Base-by-base conservation (phyloP, 345 rosid species). In the Murraya koenigii region DNA sequence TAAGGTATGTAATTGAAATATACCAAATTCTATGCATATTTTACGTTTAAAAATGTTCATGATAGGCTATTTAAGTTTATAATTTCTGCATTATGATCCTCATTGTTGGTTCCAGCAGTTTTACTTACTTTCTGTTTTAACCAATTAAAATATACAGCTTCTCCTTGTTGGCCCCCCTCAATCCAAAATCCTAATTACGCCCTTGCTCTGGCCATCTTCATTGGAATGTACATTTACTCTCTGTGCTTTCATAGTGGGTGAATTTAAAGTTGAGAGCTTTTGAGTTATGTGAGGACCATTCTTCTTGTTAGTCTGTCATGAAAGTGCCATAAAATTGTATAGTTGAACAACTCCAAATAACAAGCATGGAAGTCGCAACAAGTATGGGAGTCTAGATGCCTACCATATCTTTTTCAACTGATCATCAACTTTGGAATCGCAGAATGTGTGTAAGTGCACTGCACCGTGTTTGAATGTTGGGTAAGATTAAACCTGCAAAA, bases 341-440 rank as follows among this genome's bases (percentile, higher is more conserved):
- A 1, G 54, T 58, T 47, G 41, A 61, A 55, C 60, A 1, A 62
- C 39, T 74, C 69, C 28, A 26, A 11, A 38, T 47, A 26, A 22
- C 38, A 69, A 9, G 59, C 69, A 74, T 39, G 68, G 68, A 20
- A 22, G 23, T 11, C 36, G 33, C 35, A n/a, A 25, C 52, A 25
- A 26, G 58, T 15, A 69, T 69, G 72, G 35, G 71, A 30, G 44
- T 20, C 38, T 14, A 15, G 56, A 28, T 22, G 22, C 69, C 63
- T n/a, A 14, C 4, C 44, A 23, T 49, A 13, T 23, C 19, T n/a
- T 65, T 64, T 11, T 2, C 38, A 26, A 66, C 26, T 75, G 38
- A 77, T 59, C 76, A 59, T 20, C 36, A 66, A 17, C 58, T 38
- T 55, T 25, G 58, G 84, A 78, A 66, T 78, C 80, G 74, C 77